phyloP scores from a whole-genome alignment of 352 stramenopile genomes.

The Phytopythium delawarense region DNA sequence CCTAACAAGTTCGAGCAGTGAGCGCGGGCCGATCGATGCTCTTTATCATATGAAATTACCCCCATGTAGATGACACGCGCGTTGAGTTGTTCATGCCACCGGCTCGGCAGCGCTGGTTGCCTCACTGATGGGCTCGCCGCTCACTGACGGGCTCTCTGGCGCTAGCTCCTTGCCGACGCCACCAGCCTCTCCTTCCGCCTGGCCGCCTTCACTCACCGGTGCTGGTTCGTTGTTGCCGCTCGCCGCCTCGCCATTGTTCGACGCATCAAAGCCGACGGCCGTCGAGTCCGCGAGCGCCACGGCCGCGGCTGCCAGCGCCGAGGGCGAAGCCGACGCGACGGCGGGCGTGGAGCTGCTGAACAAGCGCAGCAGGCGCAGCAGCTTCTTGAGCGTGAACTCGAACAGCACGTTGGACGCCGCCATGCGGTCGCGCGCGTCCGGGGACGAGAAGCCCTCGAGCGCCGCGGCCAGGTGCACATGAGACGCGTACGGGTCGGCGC shows the following conservation, averaged over 20 bases:
- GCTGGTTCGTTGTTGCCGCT: neutral
- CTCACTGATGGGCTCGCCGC: neutral
- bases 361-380: slow-evolving; percentile 61
- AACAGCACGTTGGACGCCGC: slow-evolving; percentile 81
- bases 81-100: neutral
- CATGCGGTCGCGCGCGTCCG: slow-evolving; percentile 67
- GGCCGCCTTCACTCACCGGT: neutral
- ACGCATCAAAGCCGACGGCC: neutral
- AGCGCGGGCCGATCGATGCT: neutral
- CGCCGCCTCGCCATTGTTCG: neutral
- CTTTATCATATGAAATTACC: slow-evolving; percentile 4
- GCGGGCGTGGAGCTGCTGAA: slow-evolving; percentile 70
- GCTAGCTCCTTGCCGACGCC: neutral
- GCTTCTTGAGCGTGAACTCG: slow-evolving; percentile 66
- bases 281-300: neutral
- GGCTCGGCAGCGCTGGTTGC: neutral
- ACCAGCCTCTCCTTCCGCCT: neutral
- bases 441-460: slow-evolving; percentile 59
- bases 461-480: slow-evolving; percentile 64
- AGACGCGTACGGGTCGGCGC: slow-evolving; percentile 42
- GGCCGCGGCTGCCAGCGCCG: neutral
- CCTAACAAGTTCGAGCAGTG: slow-evolving; percentile 42
- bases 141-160: neutral
- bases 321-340: slow-evolving; percentile 5
- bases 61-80: neutral